Percentiles rank a stretch among this genome's conserved stretches.
Conservation (phyloP, 345 rosid species). For the Raphanus raphanistrum region DNA sequence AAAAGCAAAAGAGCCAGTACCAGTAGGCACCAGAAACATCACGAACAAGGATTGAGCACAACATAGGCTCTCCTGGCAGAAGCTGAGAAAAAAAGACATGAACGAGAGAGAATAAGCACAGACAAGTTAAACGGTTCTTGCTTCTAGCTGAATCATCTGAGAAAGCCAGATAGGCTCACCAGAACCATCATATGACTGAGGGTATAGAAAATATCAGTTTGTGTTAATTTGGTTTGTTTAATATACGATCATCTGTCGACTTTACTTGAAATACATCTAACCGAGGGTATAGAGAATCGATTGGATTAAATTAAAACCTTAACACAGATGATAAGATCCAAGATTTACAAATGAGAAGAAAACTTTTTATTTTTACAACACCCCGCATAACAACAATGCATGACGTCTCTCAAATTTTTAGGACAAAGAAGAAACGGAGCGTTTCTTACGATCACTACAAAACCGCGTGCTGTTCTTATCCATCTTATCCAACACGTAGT, state of each 20-base stretch:
- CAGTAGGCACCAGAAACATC: too few relatives aligned
- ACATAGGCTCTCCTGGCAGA: too few relatives aligned
- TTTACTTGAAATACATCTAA: background rate
- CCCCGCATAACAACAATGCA: conserved; percentile 39
- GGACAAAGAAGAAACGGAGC: conserved; percentile 29
- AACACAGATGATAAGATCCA: background rate
- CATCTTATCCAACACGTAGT: conserved; percentile 83
- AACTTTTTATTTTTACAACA: background rate
- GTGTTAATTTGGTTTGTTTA: background rate
- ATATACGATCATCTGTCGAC: background rate
- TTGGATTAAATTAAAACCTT: conserved; percentile 5
- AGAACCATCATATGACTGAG: too few relatives aligned
- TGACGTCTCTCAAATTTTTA: background rate
- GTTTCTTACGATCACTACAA: conserved; percentile 34
- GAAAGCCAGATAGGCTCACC: too few relatives aligned
- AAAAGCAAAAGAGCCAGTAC: too few relatives aligned
- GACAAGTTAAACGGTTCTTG: too few relatives aligned
- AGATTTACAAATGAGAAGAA: background rate
- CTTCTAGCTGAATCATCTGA: too few relatives aligned
- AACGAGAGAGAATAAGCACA: too few relatives aligned
- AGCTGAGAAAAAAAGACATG: too few relatives aligned
- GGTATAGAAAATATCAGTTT: background rate
- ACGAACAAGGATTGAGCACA: too few relatives aligned
- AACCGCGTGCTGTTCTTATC: conserved; percentile 53
- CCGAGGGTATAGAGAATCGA: background rate